Evolutionary conservation across 164 flowering plant species (phyloP), one percentile per base, ranked within the genome.

Genomic region (Berberis thunbergii): DNA sequence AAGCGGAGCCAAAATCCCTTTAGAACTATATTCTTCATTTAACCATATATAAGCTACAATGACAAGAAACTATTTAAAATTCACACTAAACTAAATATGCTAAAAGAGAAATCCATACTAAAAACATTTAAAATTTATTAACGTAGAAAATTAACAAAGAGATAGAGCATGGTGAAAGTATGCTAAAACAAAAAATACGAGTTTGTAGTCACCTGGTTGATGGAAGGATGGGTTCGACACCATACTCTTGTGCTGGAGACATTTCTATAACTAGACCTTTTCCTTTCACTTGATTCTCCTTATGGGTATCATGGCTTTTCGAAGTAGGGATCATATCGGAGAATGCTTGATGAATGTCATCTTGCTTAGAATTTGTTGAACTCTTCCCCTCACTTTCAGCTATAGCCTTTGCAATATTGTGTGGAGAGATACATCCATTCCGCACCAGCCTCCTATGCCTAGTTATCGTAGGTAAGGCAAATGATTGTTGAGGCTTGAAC

Each of bases 401-500:
- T 52, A 10, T 52, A 52, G 54, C 54, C 54, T 52, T 52, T 4
- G 54, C 54, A 52, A 52, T 11, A 52, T 52, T 52, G n/a, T 52
- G 54, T 26, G 54, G 54, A 4, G 54, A 52, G 13, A 52, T 52
- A 11, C 8, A 52, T 4, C 54, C 54, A 52, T 52, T 52, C 4
- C 54, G 54, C 11, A 52, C 54, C 4, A 52, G 54, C 54, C 54
- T 52, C 11, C 54, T 52, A 1, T 52, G 13, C 54, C 7, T n/a
- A 50, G 13, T 52, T 3, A 1, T 52, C 54, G 13, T 52, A 7
- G 54, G 54, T 52, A 52, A 52, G 11, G 54, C n/a, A 7, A 4
- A 4, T 6, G 54, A 7, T 7, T 3, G 54, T 26, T 10, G n/a
- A 6, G 54, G n/a, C n/a, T 11, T 7, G 10, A 26, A 52, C 54